A percentile compares a stretch with the other conserved stretches of the same genome.
phyloP scores from a whole-genome alignment of 108 stramenopile species.

The Nitzschia sp. region DNA sequence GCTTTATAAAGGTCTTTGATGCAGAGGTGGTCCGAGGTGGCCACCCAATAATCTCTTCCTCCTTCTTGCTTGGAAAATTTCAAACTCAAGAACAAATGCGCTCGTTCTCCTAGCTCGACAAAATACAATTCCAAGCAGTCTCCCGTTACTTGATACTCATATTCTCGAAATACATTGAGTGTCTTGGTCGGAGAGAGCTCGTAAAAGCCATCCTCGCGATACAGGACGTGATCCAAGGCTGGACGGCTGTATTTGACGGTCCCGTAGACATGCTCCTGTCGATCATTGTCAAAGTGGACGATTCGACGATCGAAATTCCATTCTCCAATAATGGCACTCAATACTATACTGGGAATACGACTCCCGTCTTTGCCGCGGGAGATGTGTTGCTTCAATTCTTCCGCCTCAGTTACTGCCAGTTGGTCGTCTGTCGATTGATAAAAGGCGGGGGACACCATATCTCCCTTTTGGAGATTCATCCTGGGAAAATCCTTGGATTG shows the following conservation, averaged over 20 bases:
- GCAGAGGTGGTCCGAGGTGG: conserved; percentile 73
- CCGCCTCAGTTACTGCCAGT: conserved; percentile 15
- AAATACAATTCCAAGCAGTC: conserved; percentile 62
- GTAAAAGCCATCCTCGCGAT: conserved; percentile 69
- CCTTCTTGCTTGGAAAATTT: conserved; percentile 43
- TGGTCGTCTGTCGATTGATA: conserved; percentile 50
- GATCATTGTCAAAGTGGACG: conserved; percentile 37
- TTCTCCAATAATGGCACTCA: conserved; percentile 54
- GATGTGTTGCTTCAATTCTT: conserved; percentile 45
- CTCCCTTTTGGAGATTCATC: conserved; percentile 29
- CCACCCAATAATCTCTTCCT: conserved; percentile 43
- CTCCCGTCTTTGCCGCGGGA: conserved; percentile 12
- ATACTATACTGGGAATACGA: conserved; percentile 45
- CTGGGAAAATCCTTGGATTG: conserved; percentile 21
- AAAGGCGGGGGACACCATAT: conserved; percentile 52
- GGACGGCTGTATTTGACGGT: conserved; percentile 24
- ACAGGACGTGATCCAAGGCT: conserved; percentile 36
- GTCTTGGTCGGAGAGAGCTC: conserved; percentile 49
- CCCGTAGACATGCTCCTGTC: conserved; percentile 28
- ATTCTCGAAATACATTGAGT: conserved; percentile 69
- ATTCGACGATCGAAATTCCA: conserved; percentile 60
- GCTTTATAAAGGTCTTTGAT: conserved; percentile 72
- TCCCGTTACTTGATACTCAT: conserved; percentile 42
- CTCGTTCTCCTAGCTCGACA: conserved; percentile 60
- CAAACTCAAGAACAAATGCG: conserved; percentile 65